Percentiles rank a stretch among this genome's conserved stretches.
These are phyloP conservation scores for Deinandra increscens DNA, from an alignment of 129 eudicot genomes.

Conservation along the genomic window DNA sequence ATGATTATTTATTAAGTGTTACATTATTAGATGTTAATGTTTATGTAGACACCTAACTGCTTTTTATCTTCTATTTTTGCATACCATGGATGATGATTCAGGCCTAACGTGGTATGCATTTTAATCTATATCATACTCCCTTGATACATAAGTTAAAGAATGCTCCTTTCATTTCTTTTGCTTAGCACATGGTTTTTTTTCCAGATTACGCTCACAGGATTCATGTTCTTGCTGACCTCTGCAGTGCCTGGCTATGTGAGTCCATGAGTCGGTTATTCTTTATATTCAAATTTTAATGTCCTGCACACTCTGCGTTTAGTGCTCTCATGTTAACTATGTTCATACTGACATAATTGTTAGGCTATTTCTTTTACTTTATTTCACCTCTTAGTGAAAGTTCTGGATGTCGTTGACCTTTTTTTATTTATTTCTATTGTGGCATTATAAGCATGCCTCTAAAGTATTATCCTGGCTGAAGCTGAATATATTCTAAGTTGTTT, in stretches of 20 bases:
- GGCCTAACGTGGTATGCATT: too few relatives aligned
- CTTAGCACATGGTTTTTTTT: too few relatives aligned
- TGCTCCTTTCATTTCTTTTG: too few relatives aligned
- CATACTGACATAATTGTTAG: not conserved
- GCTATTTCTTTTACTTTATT: conserved; percentile 4
- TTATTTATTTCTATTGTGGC: not conserved
- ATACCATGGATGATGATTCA: too few relatives aligned
- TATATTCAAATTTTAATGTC: not conserved
- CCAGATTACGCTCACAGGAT: conserved; percentile 96
- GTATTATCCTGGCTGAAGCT: not conserved
- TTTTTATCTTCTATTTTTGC: too few relatives aligned
- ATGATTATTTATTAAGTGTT: too few relatives aligned
- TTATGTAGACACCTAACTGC: too few relatives aligned
- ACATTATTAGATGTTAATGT: too few relatives aligned
- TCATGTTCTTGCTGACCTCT: conserved; percentile 70
- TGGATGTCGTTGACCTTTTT: not conserved
- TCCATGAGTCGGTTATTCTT: conserved; percentile 8
- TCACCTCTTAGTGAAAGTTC: not conserved
- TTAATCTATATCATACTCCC: too few relatives aligned
- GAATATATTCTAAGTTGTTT: not conserved
- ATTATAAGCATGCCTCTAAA: not conserved
- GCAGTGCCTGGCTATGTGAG: conserved; percentile 94
- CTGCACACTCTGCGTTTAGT: not conserved
- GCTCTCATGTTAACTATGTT: not conserved
- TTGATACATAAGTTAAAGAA: too few relatives aligned